Evolutionary conservation across 2,329 filamentous ascomycete species (phyloP).

Genomic region (Talaromyces sp.): DNA sequence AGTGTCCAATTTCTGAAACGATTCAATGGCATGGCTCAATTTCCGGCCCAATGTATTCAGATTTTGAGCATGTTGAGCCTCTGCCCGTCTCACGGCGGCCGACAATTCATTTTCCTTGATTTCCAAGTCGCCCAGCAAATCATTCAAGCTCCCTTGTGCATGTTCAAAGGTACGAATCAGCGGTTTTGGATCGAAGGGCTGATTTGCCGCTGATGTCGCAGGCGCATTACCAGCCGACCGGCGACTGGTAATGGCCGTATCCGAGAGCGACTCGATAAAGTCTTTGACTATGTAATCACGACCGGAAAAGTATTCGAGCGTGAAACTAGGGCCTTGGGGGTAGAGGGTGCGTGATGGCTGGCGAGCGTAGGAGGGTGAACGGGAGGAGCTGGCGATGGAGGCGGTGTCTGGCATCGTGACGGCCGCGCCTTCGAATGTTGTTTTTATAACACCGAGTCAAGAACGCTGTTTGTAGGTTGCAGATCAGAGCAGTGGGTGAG

Average conservation of each 20-base stretch:
- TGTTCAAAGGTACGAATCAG: conserved; percentile 91
- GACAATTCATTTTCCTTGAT: conserved; percentile 85
- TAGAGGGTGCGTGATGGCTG: conserved; percentile 62
- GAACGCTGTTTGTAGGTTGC: background rate
- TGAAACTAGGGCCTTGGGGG: conserved; percentile 75
- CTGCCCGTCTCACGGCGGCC: conserved; percentile 82
- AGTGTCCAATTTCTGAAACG: conserved; percentile 84
- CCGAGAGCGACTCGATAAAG: conserved; percentile 89
- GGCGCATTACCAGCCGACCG: conserved; percentile 56
- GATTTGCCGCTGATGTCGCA: conserved; percentile 22
- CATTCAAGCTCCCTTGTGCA: conserved; percentile 49
- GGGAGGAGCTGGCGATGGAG: conserved; percentile 19
- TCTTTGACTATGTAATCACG: conserved; percentile 97
- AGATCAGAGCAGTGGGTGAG: background rate
- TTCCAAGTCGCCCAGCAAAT: conserved; percentile 70
- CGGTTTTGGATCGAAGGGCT: conserved; percentile 88
- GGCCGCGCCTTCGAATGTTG: background rate
- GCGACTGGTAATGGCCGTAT: conserved; percentile 70
- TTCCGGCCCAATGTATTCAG: conserved; percentile 81
- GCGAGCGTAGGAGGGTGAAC: conserved; percentile 33
- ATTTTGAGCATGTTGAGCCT: conserved; percentile 86
- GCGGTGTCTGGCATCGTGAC: conserved; percentile 35
- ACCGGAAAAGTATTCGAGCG: conserved; percentile 78
- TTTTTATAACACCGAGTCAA: background rate
- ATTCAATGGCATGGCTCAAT: conserved; percentile 84